phyloP scores from a whole-genome alignment of 2,329 filamentous ascomycete genomes.

The Aspergillus brunneoviolaceus region DNA sequence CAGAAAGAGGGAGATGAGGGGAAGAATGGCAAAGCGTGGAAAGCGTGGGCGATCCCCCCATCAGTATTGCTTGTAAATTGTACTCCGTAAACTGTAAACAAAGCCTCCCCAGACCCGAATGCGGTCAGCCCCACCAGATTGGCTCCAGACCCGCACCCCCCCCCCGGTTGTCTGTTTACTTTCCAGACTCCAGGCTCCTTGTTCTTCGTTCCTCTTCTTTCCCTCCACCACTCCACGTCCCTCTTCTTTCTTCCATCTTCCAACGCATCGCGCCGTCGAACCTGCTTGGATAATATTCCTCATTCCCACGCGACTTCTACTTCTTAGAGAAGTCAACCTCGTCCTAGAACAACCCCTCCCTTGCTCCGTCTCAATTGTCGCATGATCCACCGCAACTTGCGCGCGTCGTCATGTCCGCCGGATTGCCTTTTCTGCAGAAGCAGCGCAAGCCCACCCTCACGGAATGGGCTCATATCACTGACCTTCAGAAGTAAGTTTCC shows the following conservation, averaged over 20 bases:
- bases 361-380: conserved; percentile 39
- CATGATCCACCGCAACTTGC: conserved; percentile 35
- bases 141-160: background rate
- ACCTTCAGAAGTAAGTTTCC: conserved; percentile 67
- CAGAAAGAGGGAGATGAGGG: background rate
- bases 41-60: background rate
- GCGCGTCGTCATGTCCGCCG: conserved; percentile 57
- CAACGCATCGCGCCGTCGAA: background rate
- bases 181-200: background rate
- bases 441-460: conserved; percentile 80
- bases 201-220: conserved; percentile 1
- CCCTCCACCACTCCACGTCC: conserved; percentile 3
- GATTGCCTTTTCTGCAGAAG: conserved; percentile 71
- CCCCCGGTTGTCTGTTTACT: conserved; percentile 7
- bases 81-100: conserved; percentile 10
- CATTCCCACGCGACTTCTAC: background rate
- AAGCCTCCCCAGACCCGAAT: conserved; percentile 21
- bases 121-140: conserved; percentile 15
- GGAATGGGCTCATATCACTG: conserved; percentile 69
- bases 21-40: conserved; percentile 1
- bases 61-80: no score
- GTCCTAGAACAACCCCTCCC: background rate
- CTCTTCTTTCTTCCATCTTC: conserved; percentile 6
- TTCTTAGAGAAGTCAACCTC: background rate
- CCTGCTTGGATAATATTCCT: background rate